Conservation (phyloP, 73 alveolate species). For the Stentor roeselii region DNA sequence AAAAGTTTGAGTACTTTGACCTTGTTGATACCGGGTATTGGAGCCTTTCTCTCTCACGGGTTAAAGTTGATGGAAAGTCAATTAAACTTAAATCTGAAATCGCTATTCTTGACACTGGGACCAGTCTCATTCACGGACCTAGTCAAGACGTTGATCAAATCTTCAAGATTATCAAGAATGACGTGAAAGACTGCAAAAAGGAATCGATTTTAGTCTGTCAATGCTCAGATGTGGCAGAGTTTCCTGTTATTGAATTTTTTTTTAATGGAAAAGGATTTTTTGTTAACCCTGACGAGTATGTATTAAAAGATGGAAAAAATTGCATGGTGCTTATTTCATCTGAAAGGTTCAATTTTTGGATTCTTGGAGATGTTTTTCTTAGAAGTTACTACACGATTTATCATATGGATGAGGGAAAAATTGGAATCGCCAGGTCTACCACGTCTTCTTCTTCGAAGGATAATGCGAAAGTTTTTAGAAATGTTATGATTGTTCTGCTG, state of each 20-base stretch:
- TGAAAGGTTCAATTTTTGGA: no score
- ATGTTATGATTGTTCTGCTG: no score
- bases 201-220: no score
- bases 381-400: conserved; percentile 69
- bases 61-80: background rate
- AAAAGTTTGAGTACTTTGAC: background rate
- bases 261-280: no score
- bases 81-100: background rate
- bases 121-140: background rate
- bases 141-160: background rate
- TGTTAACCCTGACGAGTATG: no score
- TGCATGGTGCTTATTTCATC: no score
- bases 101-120: background rate
- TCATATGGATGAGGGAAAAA: conserved; percentile 63
- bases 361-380: conserved; percentile 73
- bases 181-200: no score
- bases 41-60: background rate
- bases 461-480: no score
- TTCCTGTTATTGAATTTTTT: no score
- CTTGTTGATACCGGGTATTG: background rate
- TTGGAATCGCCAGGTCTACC: conserved; percentile 76
- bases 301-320: no score
- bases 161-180: background rate
- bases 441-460: no score
- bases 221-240: no score